phyloP scores from a whole-genome alignment of 768 basidiomycete species.

The Boletus pseudopeckii region DNA sequence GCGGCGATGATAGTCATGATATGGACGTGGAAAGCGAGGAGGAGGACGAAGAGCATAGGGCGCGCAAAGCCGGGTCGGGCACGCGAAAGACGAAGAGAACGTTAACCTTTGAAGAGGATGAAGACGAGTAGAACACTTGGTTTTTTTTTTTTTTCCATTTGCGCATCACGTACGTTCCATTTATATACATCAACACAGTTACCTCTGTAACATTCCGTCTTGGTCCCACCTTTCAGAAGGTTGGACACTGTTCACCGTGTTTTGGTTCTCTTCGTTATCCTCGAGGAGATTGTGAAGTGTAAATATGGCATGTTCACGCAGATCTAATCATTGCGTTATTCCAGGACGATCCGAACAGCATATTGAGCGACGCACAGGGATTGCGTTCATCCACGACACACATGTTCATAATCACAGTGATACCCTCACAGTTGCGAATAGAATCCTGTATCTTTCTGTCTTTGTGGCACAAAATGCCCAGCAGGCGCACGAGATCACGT shows the following conservation, averaged over 20 bases:
- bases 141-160: background rate
- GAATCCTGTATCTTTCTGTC: constrained; percentile 70
- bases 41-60: constrained; percentile 67
- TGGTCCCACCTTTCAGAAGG: constrained; percentile 59
- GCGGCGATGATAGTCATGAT: constrained; percentile 40
- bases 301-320: constrained; percentile 91
- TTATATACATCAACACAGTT: constrained; percentile 27
- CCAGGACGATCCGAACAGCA: background rate
- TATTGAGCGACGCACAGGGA: constrained; percentile 64
- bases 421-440: constrained; percentile 65
- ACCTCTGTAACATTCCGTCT: constrained; percentile 45
- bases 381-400: constrained; percentile 90
- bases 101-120: constrained; percentile 56
- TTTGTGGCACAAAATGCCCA: constrained; percentile 74
- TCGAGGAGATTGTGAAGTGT: constrained; percentile 76
- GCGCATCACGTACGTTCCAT: background rate
- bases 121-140: constrained; percentile 36
- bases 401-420: constrained; percentile 80
- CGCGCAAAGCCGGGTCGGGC: constrained; percentile 52
- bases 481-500: constrained; percentile 81
- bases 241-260: constrained; percentile 68
- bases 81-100: constrained; percentile 53
- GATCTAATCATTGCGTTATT: constrained; percentile 39
- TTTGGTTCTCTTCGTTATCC: constrained; percentile 76
- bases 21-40: constrained; percentile 76